Evolutionary conservation across 2,329 filamentous ascomycete genomes (phyloP).

Genomic region (Aspergillus spinulosporus): DNA sequence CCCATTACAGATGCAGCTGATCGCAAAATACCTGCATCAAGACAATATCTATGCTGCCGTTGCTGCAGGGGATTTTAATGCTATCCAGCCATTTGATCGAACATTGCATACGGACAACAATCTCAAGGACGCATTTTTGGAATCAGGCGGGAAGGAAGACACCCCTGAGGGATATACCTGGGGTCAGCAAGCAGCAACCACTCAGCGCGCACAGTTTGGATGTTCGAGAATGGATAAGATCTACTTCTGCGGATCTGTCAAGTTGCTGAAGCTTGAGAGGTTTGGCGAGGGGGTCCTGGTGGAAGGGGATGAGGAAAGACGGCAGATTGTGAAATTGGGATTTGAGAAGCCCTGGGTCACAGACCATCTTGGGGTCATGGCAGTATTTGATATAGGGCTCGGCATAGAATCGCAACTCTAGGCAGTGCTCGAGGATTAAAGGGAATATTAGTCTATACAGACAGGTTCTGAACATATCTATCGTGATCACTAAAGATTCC

Average conservation of each 20-base stretch:
- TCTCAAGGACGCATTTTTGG: conserved; percentile 15
- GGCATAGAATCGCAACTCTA: too few relatives aligned
- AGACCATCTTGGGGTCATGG: conserved; percentile 16
- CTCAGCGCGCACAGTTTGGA: conserved; percentile 4
- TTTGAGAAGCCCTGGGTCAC: conserved; percentile 17
- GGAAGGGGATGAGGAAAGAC: background rate
- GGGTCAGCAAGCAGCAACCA: conserved; percentile 14
- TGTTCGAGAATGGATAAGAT: conserved; percentile 18
- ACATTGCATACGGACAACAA: conserved; percentile 7
- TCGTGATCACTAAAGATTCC: too few relatives aligned
- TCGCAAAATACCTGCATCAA: background rate
- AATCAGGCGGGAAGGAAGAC: conserved; percentile 10
- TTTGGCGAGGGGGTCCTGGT: conserved; percentile 10
- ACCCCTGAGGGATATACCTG: conserved; percentile 14
- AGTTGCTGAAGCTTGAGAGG: conserved; percentile 4
- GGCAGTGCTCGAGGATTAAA: too few relatives aligned
- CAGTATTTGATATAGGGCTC: background rate
- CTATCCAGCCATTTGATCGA: conserved; percentile 15
- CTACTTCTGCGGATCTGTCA: conserved; percentile 5
- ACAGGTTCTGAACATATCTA: too few relatives aligned
- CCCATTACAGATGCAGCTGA: conserved; percentile 8
- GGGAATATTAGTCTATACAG: too few relatives aligned
- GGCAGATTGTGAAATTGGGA: conserved; percentile 4
- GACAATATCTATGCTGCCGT: background rate
- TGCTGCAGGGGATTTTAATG: conserved; percentile 12